These are phyloP conservation scores for Piloderma croceum DNA, from an alignment of 768 basidiomycete species.

Conservation along the genomic window DNA sequence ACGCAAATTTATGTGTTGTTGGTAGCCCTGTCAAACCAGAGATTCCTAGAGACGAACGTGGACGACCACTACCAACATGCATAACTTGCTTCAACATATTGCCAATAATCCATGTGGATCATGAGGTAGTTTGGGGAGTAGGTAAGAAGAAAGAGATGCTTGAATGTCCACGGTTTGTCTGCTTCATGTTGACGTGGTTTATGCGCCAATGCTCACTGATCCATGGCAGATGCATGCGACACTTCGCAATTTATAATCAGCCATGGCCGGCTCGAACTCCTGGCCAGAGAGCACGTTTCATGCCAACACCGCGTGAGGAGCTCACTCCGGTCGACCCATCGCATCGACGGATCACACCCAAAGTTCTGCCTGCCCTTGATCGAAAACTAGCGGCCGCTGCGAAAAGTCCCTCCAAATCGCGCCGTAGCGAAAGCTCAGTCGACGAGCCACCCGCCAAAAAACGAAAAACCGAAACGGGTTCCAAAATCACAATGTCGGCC, in stretches of 20 bases:
- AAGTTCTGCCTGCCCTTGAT: conserved; percentile 45
- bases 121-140: conserved; percentile 70
- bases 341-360: conserved; percentile 46
- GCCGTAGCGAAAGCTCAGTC: conserved; percentile 26
- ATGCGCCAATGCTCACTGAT: no score
- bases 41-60: conserved; percentile 54
- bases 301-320: conserved; percentile 42
- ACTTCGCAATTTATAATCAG: conserved; percentile 68
- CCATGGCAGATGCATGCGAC: conserved; percentile 75
- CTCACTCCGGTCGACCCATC: conserved; percentile 22
- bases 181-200: no score
- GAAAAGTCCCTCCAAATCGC: conserved; percentile 19
- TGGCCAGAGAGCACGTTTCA: conserved; percentile 30
- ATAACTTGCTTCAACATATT: conserved; percentile 65
- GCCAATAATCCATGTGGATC: conserved; percentile 72
- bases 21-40: conserved; percentile 31
- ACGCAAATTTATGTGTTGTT: no score
- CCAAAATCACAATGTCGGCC: conserved; percentile 23
- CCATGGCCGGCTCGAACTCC: conserved; percentile 68
- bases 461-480: conserved; percentile 39
- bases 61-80: conserved; percentile 65
- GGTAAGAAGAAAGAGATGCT: conserved; percentile 55
- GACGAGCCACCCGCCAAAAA: conserved; percentile 42
- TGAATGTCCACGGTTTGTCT: conserved; percentile 69
- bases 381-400: conserved; percentile 47